Conservation (phyloP, 495 filamentous ascomycete species). For the Penicillium steckii region DNA sequence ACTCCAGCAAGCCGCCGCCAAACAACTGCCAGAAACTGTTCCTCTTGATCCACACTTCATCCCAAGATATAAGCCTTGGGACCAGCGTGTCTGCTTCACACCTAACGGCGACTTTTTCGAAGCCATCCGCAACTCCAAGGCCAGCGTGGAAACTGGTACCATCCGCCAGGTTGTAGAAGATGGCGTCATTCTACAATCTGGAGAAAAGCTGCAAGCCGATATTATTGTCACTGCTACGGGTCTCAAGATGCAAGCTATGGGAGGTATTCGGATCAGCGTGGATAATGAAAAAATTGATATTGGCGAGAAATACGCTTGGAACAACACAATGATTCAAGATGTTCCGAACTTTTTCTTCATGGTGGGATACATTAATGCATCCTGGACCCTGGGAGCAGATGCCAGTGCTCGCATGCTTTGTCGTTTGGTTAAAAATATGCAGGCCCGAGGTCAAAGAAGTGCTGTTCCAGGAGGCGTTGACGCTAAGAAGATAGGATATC, state of each 20-base stretch:
- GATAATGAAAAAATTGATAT: constrained; percentile 24
- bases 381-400: constrained; percentile 45
- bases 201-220: constrained; percentile 53
- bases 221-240: constrained; percentile 69
- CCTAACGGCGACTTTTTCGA: constrained; percentile 8
- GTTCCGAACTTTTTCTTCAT: constrained; percentile 36
- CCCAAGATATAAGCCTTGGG: constrained; percentile 63
- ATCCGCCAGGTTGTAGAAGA: constrained; percentile 54
- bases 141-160: constrained; percentile 28
- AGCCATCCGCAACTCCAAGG: constrained; percentile 10
- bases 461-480: not conserved
- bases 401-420: constrained; percentile 24
- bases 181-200: constrained; percentile 52
- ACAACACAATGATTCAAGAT: constrained; percentile 39
- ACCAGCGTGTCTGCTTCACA: constrained; percentile 49
- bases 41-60: constrained; percentile 63
- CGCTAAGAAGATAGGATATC: not conserved
- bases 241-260: constrained; percentile 27
- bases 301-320: constrained; percentile 37
- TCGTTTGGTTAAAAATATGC: constrained; percentile 12
- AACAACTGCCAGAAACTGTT: constrained; percentile 49
- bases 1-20: constrained; percentile 30
- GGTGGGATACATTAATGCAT: constrained; percentile 39
- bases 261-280: constrained; percentile 25
- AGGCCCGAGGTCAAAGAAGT: not conserved